Conservation (phyloP, 352 stramenopile species). For the Blastocystis sp. region DNA sequence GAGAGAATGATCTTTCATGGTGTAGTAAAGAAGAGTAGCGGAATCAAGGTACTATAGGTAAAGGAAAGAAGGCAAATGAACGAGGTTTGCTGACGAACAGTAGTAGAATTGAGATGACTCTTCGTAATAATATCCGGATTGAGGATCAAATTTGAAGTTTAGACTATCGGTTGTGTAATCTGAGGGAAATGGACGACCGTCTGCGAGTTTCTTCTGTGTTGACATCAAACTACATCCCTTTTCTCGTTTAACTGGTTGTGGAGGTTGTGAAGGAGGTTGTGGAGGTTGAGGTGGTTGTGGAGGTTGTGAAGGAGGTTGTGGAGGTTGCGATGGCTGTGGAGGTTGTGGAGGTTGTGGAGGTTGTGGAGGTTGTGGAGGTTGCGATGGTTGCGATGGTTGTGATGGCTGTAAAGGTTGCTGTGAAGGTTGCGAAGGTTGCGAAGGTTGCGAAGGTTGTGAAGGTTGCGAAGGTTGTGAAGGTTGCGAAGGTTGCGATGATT, state of each 20-base stretch:
- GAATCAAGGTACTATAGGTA: conserved; percentile 31
- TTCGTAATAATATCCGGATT: not conserved
- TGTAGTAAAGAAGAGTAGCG: not conserved
- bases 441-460: not conserved
- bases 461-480: too few relatives aligned
- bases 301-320: too few relatives aligned
- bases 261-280: not conserved
- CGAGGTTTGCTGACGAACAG: not conserved
- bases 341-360: not conserved
- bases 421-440: not conserved
- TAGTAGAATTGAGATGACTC: conserved; percentile 15
- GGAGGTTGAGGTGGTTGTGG: not conserved
- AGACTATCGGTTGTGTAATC: not conserved
- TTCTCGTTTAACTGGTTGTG: not conserved
- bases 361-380: not conserved
- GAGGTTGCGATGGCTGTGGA: not conserved
- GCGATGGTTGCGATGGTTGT: too few relatives aligned
- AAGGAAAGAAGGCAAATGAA: not conserved
- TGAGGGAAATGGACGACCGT: conserved; percentile 15
- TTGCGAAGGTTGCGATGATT: too few relatives aligned
- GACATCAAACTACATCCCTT: not conserved
- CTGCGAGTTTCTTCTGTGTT: not conserved
- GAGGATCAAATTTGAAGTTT: not conserved
- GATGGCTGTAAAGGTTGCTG: not conserved
- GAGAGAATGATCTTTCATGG: not conserved